Evolutionary conservation across 2,329 filamentous ascomycete genomes (phyloP), one percentile per base, ranked within the genome.

Genomic region (Sordariomycetes sp.): DNA sequence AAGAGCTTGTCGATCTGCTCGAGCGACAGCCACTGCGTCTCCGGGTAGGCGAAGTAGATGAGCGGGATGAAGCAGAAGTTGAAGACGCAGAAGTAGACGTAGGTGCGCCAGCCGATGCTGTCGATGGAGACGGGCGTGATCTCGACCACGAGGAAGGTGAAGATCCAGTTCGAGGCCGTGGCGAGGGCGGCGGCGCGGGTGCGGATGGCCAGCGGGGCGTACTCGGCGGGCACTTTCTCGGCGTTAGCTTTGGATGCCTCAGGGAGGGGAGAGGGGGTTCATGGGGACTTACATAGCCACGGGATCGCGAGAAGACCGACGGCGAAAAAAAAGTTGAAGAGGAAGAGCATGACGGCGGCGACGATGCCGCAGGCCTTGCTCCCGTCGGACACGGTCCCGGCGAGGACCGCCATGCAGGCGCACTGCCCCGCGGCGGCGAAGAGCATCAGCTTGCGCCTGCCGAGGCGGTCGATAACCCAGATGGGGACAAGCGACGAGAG

Each of bases 361-460:
- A 74, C 74, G 58, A 73, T 71, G 59, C 71, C 75, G 1, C 71
- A 68, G 2, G 69, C 61, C 16, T 67, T 66, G n/a, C 67, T 63
- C 10, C 70, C 72, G 50, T 72, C 65, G 11, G 67, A 71, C 0
- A 76, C 71, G 0, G 76, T 76, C 10, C 72, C 74, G 2, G 75
- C 74, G 11, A 78, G 67, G 2, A 77, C 66, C 12, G 72, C 72
- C 75, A 79, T 79, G 60, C 75, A 79, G 3, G 60, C 63, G 59
- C 68, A 65, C 50, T 73, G 70, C 1, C 70, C 71, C 1, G 61
- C 64, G 14, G 65, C 68, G 1, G 70, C 69, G 24, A 72, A 82
- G 65, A 85, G 75, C 76, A 85, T 80, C 67, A 85, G 72, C 64
- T 81, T 82, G 10, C 82, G 72, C 5, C 81, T 75, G 20, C 81